phyloP scores from a whole-genome alignment of 2,329 filamentous ascomycete species.

The Nigrospora oryzae region DNA sequence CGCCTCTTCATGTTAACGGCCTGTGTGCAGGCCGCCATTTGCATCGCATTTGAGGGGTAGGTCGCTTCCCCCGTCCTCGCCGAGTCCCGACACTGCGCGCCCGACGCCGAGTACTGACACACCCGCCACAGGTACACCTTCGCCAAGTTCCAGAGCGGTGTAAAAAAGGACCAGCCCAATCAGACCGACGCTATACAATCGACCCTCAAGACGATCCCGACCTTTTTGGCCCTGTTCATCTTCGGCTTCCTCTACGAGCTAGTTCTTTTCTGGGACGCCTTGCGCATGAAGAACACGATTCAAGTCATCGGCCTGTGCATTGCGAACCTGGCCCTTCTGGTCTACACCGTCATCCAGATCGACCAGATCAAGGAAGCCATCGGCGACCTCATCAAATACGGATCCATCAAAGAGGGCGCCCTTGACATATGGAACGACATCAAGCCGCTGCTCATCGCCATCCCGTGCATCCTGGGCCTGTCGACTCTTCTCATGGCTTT shows the following conservation, averaged over 20 bases:
- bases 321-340: slow-evolving; percentile 82
- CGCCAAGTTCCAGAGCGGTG: slow-evolving; percentile 66
- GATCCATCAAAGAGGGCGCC: slow-evolving; percentile 5
- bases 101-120: not conserved
- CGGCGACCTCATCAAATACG: slow-evolving; percentile 38
- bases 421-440: slow-evolving; percentile 59
- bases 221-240: slow-evolving; percentile 92
- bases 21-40: slow-evolving; percentile 67
- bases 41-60: slow-evolving; percentile 80
- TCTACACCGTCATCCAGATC: slow-evolving; percentile 89
- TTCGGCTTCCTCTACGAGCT: slow-evolving; percentile 94
- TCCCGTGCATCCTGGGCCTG: slow-evolving; percentile 75
- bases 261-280: slow-evolving; percentile 83
- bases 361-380: slow-evolving; percentile 81
- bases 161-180: slow-evolving; percentile 32
- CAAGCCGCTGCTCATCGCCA: slow-evolving; percentile 71
- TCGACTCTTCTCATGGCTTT: slow-evolving; percentile 66
- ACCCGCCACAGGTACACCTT: slow-evolving; percentile 67
- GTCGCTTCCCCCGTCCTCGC: slow-evolving; percentile 21
- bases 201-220: slow-evolving; percentile 71
- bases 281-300: slow-evolving; percentile 95
- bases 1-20: slow-evolving; percentile 74
- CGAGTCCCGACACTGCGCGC: not conserved
- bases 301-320: slow-evolving; percentile 92
- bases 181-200: slow-evolving; percentile 32